Evolutionary conservation across 1,139 yeast genomes (phyloP).

Genomic region (Nakaseomyces kungkrabaensis): DNA sequence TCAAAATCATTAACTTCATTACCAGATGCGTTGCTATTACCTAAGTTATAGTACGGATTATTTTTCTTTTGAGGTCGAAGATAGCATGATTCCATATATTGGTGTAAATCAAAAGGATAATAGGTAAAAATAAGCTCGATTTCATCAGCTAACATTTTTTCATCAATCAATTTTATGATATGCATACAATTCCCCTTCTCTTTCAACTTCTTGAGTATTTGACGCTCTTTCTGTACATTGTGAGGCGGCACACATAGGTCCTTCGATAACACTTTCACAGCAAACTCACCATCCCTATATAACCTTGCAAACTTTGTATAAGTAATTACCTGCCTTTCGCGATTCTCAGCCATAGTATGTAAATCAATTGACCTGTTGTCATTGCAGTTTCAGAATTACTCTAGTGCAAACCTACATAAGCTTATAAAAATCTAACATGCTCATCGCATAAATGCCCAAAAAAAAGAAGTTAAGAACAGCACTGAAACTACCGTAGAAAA

Average conservation of each 20-base stretch:
- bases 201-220: constrained; percentile 16
- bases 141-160: not conserved
- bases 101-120: constrained; percentile 15
- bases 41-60: constrained; percentile 28
- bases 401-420: too few relatives aligned
- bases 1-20: not conserved
- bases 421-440: too few relatives aligned
- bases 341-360: not conserved
- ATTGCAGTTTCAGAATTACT: too few relatives aligned
- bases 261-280: constrained; percentile 16
- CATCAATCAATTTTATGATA: constrained; percentile 16
- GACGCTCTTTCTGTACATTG: constrained; percentile 20
- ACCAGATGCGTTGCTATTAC: constrained; percentile 4
- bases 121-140: constrained; percentile 14
- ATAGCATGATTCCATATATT: constrained; percentile 17
- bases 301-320: constrained; percentile 22
- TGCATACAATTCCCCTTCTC: constrained; percentile 3
- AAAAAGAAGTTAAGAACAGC: too few relatives aligned
- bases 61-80: constrained; percentile 15
- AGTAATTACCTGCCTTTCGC: constrained; percentile 6
- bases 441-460: too few relatives aligned
- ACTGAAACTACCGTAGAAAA: too few relatives aligned
- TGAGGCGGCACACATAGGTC: constrained; percentile 26
- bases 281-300: constrained; percentile 10
- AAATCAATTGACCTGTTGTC: too few relatives aligned